Evolutionary conservation across 148 eudicot genomes (phyloP).

Genomic region (Rhododendron vialii): DNA sequence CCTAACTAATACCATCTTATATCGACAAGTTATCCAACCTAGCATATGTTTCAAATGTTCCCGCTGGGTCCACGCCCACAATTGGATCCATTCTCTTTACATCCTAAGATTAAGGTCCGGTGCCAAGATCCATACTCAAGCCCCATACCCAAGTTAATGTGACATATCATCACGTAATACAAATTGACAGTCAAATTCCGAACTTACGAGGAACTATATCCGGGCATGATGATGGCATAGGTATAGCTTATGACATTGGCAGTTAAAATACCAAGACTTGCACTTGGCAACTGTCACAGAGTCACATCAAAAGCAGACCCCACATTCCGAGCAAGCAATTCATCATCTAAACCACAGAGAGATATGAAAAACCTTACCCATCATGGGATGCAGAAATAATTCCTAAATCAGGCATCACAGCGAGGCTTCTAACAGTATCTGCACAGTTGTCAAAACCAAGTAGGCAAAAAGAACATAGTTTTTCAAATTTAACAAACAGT

Average conservation of each 20-base stretch:
- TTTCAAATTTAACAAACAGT: background rate
- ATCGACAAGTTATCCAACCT: background rate
- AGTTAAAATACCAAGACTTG: background rate
- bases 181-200: background rate
- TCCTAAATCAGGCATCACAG: constrained; percentile 71
- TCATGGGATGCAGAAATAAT: constrained; percentile 96
- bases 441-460: constrained; percentile 15
- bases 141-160: background rate
- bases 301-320: background rate
- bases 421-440: constrained; percentile 94
- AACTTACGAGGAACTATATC: background rate
- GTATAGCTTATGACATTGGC: background rate
- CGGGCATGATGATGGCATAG: background rate
- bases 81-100: background rate
- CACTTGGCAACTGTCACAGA: background rate
- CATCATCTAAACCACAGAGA: background rate
- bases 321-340: background rate
- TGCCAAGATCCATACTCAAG: background rate
- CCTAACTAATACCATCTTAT: background rate
- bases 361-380: constrained; percentile 48
- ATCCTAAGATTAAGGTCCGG: background rate
- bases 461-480: background rate
- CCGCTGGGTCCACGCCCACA: background rate
- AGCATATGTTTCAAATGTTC: background rate
- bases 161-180: background rate